Conservation (phyloP, 202 grass and related monocot genomes). For the Setaria italica region DNA sequence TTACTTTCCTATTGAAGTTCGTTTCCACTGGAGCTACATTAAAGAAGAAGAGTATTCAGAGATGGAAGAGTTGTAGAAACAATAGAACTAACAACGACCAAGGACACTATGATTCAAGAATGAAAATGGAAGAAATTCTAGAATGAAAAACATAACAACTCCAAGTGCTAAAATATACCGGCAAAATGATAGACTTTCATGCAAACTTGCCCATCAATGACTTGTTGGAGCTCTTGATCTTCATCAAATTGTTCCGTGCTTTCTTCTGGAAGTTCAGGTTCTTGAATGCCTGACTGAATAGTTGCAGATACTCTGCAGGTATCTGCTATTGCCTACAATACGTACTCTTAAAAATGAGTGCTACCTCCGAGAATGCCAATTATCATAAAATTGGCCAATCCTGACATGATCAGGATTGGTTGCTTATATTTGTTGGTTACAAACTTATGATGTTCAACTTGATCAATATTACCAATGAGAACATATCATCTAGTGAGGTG, state of each 20-base stretch:
- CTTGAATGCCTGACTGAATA: slow-evolving; percentile 63
- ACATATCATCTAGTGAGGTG: slow-evolving; percentile 23
- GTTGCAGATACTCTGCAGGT: slow-evolving; percentile 74
- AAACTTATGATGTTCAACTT: slow-evolving; percentile 16
- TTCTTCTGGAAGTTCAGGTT: slow-evolving; percentile 74
- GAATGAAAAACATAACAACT: slow-evolving; percentile 32
- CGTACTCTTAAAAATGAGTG: slow-evolving; percentile 30
- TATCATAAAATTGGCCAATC: slow-evolving; percentile 28
- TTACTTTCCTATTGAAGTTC: slow-evolving; percentile 70
- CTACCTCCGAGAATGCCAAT: slow-evolving; percentile 8
- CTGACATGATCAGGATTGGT: slow-evolving; percentile 13
- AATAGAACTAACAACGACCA: slow-evolving; percentile 24
- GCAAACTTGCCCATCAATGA: slow-evolving; percentile 89
- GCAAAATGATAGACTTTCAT: slow-evolving; percentile 88
- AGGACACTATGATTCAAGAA: slow-evolving; percentile 31
- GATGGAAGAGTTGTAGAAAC: slow-evolving; percentile 27
- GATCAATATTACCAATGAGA: background rate
- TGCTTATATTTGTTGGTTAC: slow-evolving; percentile 20
- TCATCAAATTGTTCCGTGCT: slow-evolving; percentile 68
- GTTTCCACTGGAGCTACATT: slow-evolving; percentile 52
- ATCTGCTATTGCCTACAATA: slow-evolving; percentile 77
- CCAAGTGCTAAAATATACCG: slow-evolving; percentile 50
- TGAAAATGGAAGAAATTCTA: slow-evolving; percentile 32
- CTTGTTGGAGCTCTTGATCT: slow-evolving; percentile 84
- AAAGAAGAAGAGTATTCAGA: slow-evolving; percentile 46